phyloP scores from a whole-genome alignment of 2,329 filamentous ascomycete species.

The Xylaria sp. region DNA sequence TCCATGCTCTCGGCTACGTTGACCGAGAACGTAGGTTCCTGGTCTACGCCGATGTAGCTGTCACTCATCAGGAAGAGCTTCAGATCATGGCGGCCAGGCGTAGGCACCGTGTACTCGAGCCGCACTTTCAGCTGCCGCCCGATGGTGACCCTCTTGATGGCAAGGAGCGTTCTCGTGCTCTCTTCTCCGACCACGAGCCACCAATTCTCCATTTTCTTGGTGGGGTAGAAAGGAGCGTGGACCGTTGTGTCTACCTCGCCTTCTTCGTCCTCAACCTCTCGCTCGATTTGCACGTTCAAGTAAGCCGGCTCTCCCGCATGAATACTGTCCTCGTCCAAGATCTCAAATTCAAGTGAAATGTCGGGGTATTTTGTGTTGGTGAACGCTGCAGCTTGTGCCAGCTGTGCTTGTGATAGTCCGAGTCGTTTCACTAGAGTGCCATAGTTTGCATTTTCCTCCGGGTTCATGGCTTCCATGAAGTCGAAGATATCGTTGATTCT shows the following conservation, averaged over 20 bases:
- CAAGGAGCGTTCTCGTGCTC: slow-evolving; percentile 84
- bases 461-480: slow-evolving; percentile 99
- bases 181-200: slow-evolving; percentile 97
- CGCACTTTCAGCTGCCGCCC: slow-evolving; percentile 79
- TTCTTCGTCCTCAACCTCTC: slow-evolving; percentile 78
- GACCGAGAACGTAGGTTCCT: slow-evolving; percentile 89
- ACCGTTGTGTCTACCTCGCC: slow-evolving; percentile 83
- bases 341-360: slow-evolving; percentile 87
- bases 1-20: slow-evolving; percentile 93
- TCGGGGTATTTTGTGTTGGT: slow-evolving; percentile 98
- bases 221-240: slow-evolving; percentile 94
- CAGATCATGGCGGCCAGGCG: slow-evolving; percentile 84
- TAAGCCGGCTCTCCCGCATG: slow-evolving; percentile 83
- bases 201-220: slow-evolving; percentile 96
- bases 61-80: slow-evolving; percentile 97
- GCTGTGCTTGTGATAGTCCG: slow-evolving; percentile 81
- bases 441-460: slow-evolving; percentile 88
- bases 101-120: slow-evolving; percentile 89
- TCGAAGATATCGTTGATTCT: slow-evolving; percentile 94
- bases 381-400: slow-evolving; percentile 90
- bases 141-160: slow-evolving; percentile 94
- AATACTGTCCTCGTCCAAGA: slow-evolving; percentile 83
- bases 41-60: slow-evolving; percentile 95
- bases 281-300: slow-evolving; percentile 84
- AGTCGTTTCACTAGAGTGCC: slow-evolving; percentile 80